A percentile compares a stretch with the other conserved stretches of the same genome.
These are phyloP conservation scores for Haplosporangium gracile DNA, from an alignment of 192 early-diverging fungal species.

Conservation along the genomic window DNA sequence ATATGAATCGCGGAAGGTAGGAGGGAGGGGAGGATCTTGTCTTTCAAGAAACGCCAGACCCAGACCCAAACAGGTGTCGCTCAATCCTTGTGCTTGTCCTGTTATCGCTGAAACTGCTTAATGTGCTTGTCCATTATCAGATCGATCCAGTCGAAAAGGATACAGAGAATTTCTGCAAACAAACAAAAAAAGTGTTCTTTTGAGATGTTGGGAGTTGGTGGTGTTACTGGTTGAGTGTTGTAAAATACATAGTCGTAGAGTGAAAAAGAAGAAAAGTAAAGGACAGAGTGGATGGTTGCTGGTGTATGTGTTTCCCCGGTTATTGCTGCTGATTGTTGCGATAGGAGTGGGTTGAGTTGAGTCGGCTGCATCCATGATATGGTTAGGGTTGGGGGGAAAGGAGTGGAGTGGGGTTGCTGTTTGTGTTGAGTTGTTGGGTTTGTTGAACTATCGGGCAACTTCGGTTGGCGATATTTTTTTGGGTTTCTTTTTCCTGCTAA, in stretches of 20 bases:
- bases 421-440: slow-evolving; percentile 8
- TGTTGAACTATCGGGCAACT: background rate
- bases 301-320: background rate
- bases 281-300: background rate
- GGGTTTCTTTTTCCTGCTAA: background rate
- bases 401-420: slow-evolving; percentile 2
- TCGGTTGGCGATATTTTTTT: slow-evolving; percentile 1
- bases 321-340: background rate
- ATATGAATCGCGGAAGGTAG: background rate
- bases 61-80: background rate
- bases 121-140: background rate
- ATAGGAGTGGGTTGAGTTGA: background rate
- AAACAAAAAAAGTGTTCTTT: background rate
- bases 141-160: slow-evolving; percentile 9
- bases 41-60: background rate
- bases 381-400: background rate
- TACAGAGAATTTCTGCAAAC: background rate
- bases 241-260: background rate
- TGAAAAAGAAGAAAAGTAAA: background rate
- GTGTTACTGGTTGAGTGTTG: background rate
- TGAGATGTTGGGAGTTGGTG: background rate
- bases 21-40: background rate
- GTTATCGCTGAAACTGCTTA: background rate
- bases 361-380: background rate
- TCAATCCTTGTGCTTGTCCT: background rate